Base-by-base conservation (phyloP, 805 yeast genomes). In the Citeromyces matritensis region DNA sequence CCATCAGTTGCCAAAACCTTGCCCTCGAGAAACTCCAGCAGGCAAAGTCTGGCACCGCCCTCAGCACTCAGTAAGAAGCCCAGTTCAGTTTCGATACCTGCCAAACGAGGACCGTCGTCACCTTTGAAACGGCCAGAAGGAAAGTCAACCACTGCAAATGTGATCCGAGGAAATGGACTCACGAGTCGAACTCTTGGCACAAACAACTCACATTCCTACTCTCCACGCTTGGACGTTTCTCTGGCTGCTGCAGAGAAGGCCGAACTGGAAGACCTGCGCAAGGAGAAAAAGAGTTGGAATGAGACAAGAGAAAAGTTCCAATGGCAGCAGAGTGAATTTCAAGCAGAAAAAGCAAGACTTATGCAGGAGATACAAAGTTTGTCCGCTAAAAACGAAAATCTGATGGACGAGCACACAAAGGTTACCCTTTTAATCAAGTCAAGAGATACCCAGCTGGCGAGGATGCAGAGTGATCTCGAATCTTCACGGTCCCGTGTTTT, bases 71-170 rank as follows among this genome's bases (percentile, higher is more conserved):
- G 21, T 9, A 12, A 15, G 4, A 26, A 26, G 5, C 31, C 40
- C 1, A 32, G 40, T 6, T 32, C 41, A 4, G 41, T 77, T 12
- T 86, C 86, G 3, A 60, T 17, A 17, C 21, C 21, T 5, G 21
- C 78, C 3, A 79, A 79, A 42, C 59, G 91, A 37, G 64, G 67
- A 0, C 81, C 88, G 0, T 59, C 81, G 0, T 78, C 86, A 0
- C 88, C 88, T 1, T 61, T 72, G 24, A 76, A 72, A 42, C 49
- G 65, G 26, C 47, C 47, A 1, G 17, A 44, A 6, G 24, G 23
- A 5, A 14, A 25, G 11, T 11, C 29, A 11, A 25, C 12, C 26
- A 14, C 23, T 4, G 15, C 6, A 9, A 23, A 15, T 15, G 29
- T 23, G 13, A 19, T 24, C 7, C 23, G 30, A 6, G 15, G 26